A percentile compares a stretch with the other conserved stretches of the same genome.
phyloP scores from a whole-genome alignment of 805 yeast species.

The Yamadazyma olivae region DNA sequence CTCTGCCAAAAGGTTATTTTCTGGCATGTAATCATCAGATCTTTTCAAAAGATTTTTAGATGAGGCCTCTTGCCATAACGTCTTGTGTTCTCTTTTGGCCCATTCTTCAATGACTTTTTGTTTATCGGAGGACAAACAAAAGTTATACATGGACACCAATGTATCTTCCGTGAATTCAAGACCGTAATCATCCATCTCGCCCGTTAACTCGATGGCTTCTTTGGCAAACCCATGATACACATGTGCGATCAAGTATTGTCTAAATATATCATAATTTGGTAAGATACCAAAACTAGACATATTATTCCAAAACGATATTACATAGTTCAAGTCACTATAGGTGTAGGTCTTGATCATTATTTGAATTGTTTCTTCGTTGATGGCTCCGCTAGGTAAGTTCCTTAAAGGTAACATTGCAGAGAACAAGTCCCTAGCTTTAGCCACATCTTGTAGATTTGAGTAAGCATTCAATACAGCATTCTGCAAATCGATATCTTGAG shows the following conservation, averaged over 20 bases:
- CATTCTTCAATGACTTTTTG: conserved; percentile 31
- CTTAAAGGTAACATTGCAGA: conserved; percentile 55
- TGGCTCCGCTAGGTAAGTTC: conserved; percentile 35
- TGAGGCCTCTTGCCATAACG: conserved; percentile 25
- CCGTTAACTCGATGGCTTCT: conserved; percentile 52
- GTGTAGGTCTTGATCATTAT: conserved; percentile 67
- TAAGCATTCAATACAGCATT: conserved; percentile 67
- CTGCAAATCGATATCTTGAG: conserved; percentile 54
- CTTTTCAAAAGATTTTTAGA: conserved; percentile 22
- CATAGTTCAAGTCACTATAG: conserved; percentile 51
- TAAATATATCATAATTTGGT: conserved; percentile 51
- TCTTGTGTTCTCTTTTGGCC: conserved; percentile 27
- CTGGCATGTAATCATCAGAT: conserved; percentile 29
- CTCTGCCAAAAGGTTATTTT: conserved; percentile 21
- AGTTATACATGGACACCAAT: conserved; percentile 46
- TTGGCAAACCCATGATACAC: conserved; percentile 61
- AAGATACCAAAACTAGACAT: conserved; percentile 50
- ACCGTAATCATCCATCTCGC: conserved; percentile 46
- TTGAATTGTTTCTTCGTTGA: conserved; percentile 61
- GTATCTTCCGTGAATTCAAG: conserved; percentile 42
- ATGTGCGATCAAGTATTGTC: conserved; percentile 65
- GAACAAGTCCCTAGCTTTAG: conserved; percentile 58
- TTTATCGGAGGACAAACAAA: conserved; percentile 27
- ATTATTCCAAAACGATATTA: conserved; percentile 59
- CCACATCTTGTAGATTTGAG: conserved; percentile 52